phyloP scores from a whole-genome alignment of 2,329 filamentous ascomycete species.

The Aspergillus latus region DNA sequence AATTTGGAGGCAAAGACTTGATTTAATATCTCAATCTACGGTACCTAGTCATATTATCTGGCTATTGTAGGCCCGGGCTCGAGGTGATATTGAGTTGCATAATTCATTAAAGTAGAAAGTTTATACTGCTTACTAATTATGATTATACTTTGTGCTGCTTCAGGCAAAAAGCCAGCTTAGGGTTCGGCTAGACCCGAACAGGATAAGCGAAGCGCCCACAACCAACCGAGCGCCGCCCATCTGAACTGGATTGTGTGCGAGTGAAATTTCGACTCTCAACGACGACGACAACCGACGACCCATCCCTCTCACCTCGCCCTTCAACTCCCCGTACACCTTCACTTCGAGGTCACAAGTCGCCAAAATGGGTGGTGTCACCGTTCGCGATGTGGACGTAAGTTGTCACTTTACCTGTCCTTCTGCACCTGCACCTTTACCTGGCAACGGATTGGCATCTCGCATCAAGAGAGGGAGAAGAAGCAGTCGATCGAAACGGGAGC shows the following conservation, averaged over 20 bases:
- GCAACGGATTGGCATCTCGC: constrained; percentile 14
- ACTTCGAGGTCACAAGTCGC: constrained; percentile 42
- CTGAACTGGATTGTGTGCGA: constrained; percentile 34
- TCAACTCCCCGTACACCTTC: constrained; percentile 25
- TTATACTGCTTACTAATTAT: neutral
- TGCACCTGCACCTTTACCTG: constrained; percentile 13
- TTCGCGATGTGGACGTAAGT: constrained; percentile 66
- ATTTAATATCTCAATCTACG: neutral
- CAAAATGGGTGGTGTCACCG: constrained; percentile 67
- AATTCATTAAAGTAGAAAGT: neutral
- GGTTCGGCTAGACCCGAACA: constrained; percentile 43
- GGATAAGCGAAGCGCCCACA: constrained; percentile 44
- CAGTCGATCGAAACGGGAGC: neutral
- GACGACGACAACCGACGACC: constrained; percentile 40
- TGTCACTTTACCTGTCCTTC: constrained; percentile 23
- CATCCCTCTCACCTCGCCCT: constrained; percentile 34
- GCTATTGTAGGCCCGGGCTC: neutral
- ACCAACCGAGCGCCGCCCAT: constrained; percentile 32
- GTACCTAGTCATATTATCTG: neutral
- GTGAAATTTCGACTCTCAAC: constrained; percentile 42
- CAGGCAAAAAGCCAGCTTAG: constrained; percentile 28
- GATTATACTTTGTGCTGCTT: constrained; percentile 4
- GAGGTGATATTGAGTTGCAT: neutral
- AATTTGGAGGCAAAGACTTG: neutral
- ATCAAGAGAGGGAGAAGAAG: constrained; percentile 5